Conservation (phyloP, 2,329 filamentous ascomycete species). For the Ophiognomonia clavigignenti-juglandacearum region DNA sequence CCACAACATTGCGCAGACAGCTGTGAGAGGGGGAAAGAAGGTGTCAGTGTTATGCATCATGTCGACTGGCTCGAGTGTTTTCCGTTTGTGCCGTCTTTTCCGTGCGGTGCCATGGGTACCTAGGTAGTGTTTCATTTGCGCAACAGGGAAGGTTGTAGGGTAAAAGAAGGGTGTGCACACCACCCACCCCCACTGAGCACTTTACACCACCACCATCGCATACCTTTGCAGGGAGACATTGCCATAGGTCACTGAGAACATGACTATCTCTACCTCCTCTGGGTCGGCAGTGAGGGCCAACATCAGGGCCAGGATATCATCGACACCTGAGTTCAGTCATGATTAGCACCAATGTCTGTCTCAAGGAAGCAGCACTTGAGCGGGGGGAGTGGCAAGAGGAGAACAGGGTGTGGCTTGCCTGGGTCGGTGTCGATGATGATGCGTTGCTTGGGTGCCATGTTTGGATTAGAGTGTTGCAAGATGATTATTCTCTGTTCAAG, state of each 20-base stretch:
- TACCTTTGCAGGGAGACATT: slow-evolving; percentile 85
- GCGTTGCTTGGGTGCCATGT: slow-evolving; percentile 64
- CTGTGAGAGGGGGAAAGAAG: too few relatives aligned
- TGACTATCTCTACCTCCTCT: slow-evolving; percentile 78
- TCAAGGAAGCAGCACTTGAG: neutral
- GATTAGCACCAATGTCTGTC: slow-evolving; percentile 12
- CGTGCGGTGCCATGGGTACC: too few relatives aligned
- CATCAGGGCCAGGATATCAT: slow-evolving; percentile 86
- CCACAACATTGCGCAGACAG: slow-evolving; percentile 83
- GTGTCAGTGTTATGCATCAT: too few relatives aligned
- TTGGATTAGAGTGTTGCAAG: neutral
- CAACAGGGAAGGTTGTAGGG: neutral
- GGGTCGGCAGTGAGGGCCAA: slow-evolving; percentile 76
- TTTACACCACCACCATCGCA: slow-evolving; percentile 14
- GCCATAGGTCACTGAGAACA: slow-evolving; percentile 89
- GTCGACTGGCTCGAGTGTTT: neutral
- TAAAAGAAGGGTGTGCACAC: slow-evolving; percentile 2
- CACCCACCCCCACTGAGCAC: neutral
- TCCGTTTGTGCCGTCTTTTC: neutral
- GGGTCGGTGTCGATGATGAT: slow-evolving; percentile 98
- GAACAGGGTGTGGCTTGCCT: slow-evolving; percentile 43
- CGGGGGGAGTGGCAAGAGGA: too few relatives aligned
- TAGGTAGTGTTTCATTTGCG: too few relatives aligned
- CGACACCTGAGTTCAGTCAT: slow-evolving; percentile 56
- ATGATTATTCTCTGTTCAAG: neutral